Base-by-base conservation (phyloP, 2,329 filamentous ascomycete species). In the Stemphylium vesicarium region DNA sequence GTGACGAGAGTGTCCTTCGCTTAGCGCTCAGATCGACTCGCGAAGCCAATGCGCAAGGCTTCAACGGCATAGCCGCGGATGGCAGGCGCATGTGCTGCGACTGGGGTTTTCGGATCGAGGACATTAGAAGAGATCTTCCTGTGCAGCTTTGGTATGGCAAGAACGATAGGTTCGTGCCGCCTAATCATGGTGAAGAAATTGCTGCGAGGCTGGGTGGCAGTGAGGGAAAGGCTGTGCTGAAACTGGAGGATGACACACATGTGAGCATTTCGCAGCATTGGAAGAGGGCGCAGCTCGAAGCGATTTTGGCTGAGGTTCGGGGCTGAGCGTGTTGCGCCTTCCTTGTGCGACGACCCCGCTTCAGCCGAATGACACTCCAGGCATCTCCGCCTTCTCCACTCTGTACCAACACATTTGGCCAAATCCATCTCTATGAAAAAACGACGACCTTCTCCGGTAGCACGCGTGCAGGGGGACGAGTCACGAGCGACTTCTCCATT, bases 211-310 rank as follows among this genome's bases (percentile, higher is more conserved):
- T 77, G 42, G 67, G 68, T n/a, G 65, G 50, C 31, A 15, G n/a
- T 12, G 4, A 33, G 10, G 43, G 13, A 3, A 71, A 63, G 39
- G 73, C 68, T 10, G 43, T 62, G 35, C 50, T 75, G 11, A 64
- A 63, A 45, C 57, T 76, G 3, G 59, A 65, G 40, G 72, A 76
- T 53, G 75, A 76, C 47, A 74, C 74, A 26, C 75, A 78, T 42
- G 52, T 51, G 15, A 75, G 65, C 12, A 52, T 60, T 41, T 50
- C 53, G 41, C 52, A 54, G 15, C 51, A 64, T 15, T 62, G 54
- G 35, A 56, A 50, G 50, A 61, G 52, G 37, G 66, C 64, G 56
- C 56, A 63, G 38, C 48, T 65, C 18, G 50, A 53, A 20, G 52
- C 65, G 15, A 38, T 53, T 20, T 10, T 65, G 16, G 49, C 32